Evolutionary conservation across 305 asterid genomes (phyloP), one percentile per base, ranked within the genome.

Genomic region (Rubia occidens): DNA sequence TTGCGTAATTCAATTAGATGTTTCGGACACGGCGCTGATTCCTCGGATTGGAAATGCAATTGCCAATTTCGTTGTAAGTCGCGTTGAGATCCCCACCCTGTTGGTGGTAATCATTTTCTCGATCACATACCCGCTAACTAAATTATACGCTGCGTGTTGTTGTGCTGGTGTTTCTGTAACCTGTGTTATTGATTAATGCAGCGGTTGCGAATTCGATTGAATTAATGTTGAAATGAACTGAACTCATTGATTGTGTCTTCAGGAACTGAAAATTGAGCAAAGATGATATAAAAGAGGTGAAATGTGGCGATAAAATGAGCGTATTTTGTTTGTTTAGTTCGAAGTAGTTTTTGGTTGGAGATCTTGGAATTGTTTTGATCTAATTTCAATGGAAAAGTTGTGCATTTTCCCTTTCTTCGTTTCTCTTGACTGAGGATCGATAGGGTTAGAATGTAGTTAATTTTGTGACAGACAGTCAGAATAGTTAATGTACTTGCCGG

Each of bases 11-110:
- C 37, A 64, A 64, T 39, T 63, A n/a, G 15, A 63, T 63, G 5
- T 40, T 64, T 42, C 65, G 73, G 77, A 72, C 75, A 69, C 68
- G 77, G 66, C 74, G 68, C 74, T 74, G 70, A 81, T 77, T 78
- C 78, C 70, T 58, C 77, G 79, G 83, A 80, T 85, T 85, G 77
- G 68, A 72, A 86, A 88, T 88, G 90, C 76, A n/a, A 54, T 61
- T 73, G 39, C 64, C 4, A n/a, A 37, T 73, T 51, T 64, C 40
- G 55, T 37, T 64, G 37, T 55, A 45, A 75, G 45, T 70, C 56
- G 26, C 60, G 47, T 66, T 81, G 75, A 83, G 93, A 88, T 88
- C 95, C 40, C 68, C 49, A 53, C 68, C 17, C 9, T 49, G 21
- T 15, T 77, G 79, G 80, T 72, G 84, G 87, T 79, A 35, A 61